Percentiles rank a stretch among this genome's conserved stretches.
These are phyloP conservation scores for Chrysopogon serrulatus DNA, from an alignment of 176 grass and related monocot genomes.

Conservation along the genomic window DNA sequence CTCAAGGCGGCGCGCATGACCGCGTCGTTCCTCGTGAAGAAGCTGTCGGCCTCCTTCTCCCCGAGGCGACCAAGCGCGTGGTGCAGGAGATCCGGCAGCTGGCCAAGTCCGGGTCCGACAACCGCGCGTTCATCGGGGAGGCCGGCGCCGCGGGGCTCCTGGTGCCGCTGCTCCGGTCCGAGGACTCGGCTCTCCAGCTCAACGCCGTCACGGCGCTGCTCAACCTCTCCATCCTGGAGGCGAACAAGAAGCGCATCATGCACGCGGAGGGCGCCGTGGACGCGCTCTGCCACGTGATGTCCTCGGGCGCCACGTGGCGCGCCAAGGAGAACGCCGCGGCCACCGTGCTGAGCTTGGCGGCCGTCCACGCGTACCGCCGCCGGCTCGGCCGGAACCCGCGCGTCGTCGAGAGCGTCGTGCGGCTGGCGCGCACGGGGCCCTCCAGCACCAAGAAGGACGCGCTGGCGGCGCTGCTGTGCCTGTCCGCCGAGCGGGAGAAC, in stretches of 20 bases:
- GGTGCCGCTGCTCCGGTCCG: slow-evolving; percentile 64
- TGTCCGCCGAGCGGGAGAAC: slow-evolving; percentile 82
- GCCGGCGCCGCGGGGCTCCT: slow-evolving; percentile 69
- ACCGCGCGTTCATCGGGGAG: slow-evolving; percentile 77
- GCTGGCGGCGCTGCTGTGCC: slow-evolving; percentile 59
- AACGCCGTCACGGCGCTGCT: slow-evolving; percentile 83
- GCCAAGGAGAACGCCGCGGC: slow-evolving; percentile 92
- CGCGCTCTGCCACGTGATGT: slow-evolving; percentile 61
- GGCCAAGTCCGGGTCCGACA: slow-evolving; percentile 61
- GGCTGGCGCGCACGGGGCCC: slow-evolving; percentile 47
- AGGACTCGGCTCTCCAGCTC: slow-evolving; percentile 60
- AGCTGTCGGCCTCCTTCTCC: slow-evolving; percentile 53
- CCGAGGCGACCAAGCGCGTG: slow-evolving; percentile 53
- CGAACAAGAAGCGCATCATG: slow-evolving; percentile 93
- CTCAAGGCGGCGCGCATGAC: slow-evolving; percentile 90
- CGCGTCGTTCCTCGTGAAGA: slow-evolving; percentile 82
- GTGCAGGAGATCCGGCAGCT: slow-evolving; percentile 91
- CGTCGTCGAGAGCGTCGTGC: slow-evolving; percentile 46
- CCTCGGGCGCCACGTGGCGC: slow-evolving; percentile 53
- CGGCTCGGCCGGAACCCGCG: slow-evolving; percentile 59
- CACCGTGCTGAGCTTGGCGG: slow-evolving; percentile 60
- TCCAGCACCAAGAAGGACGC: slow-evolving; percentile 77
- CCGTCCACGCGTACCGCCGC: slow-evolving; percentile 69
- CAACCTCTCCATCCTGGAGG: slow-evolving; percentile 85
- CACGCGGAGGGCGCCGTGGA: slow-evolving; percentile 65